phyloP scores from a whole-genome alignment of 805 yeast species.

The Saccharomyces paradoxus region DNA sequence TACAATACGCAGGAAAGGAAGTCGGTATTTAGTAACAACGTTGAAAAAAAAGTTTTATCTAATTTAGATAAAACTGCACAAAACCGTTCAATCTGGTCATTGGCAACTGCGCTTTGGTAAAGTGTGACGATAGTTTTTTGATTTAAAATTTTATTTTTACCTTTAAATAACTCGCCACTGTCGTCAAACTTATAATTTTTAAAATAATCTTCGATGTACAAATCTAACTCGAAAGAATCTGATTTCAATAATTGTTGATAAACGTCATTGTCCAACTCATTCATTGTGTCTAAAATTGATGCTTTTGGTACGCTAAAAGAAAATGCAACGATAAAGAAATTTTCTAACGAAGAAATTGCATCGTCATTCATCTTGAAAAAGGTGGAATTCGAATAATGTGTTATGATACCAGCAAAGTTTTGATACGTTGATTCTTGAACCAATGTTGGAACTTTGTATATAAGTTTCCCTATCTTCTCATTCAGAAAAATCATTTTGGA shows the following conservation, averaged over 20 bases:
- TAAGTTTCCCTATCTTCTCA: constrained; percentile 28
- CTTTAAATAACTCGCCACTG: constrained; percentile 22
- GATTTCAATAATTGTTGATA: constrained; percentile 10
- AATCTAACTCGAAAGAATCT: constrained; percentile 8
- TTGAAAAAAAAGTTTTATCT: background rate
- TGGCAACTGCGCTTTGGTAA: constrained; percentile 23
- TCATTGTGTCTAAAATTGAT: constrained; percentile 29
- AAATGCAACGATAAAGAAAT: constrained; percentile 15
- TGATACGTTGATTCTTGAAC: constrained; percentile 28
- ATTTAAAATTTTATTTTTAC: constrained; percentile 26
- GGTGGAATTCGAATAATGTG: constrained; percentile 26
- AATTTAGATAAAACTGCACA: constrained; percentile 14
- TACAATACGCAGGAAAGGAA: constrained; percentile 12
- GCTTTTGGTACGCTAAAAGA: constrained; percentile 13
- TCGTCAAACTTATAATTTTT: constrained; percentile 23
- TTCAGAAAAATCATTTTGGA: constrained; percentile 2
- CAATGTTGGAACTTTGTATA: constrained; percentile 31
- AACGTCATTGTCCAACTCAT: constrained; percentile 24
- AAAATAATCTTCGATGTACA: constrained; percentile 17
- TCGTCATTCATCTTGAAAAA: constrained; percentile 12
- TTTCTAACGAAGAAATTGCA: constrained; percentile 9
- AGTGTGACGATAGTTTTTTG: constrained; percentile 30
- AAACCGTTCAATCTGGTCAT: constrained; percentile 15
- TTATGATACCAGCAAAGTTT: constrained; percentile 29
- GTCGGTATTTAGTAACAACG: constrained; percentile 12